Evolutionary conservation across 371 early-diverging fungal species (phyloP), one percentile per base, ranked within the genome.

Genomic region (Dinochytrium kinnereticum): DNA sequence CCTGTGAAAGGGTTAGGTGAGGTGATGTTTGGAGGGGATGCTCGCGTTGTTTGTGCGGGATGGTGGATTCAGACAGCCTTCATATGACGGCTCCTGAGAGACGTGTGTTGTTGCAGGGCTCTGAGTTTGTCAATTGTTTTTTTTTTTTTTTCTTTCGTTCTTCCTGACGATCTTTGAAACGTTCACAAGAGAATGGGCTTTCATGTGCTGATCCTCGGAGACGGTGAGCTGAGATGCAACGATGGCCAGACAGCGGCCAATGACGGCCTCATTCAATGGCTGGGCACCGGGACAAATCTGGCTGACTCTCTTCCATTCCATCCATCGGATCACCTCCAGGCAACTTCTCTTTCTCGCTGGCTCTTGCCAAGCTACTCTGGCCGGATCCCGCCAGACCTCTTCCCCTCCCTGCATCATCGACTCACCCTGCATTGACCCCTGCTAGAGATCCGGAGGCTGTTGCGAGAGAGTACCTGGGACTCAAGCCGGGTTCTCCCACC

Each of bases 331-430:
- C n/a, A n/a, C n/a, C n/a, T n/a, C 34, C 19, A 74, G 81, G 85
- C 39, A 83, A 85, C 80, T 86, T 86, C 71, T 75, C 79, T 59
- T 86, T 86, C 71, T 78, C 84, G n/a, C 75, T 82, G 36, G 86
- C 86, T 1, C 74, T 86, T 19, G 78, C 77, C 49, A 69, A 76
- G n/a, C 64, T 78, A 17, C 71, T 84, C 24, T 81, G 77, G 72
- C 71, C 72, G 33, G 50, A 40, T 34, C 68, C 36, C 26, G 2
- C 39, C 68, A 59, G 3, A 24, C 71, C 13, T 51, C 51, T 15
- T 49, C 64, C 59, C 40, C 5, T 28, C 24, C 53, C 59, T 34
- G n/a, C 39, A 57, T 7, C 59, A 24, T 26, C 70, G n/a, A 55
- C 59, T 7, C 31, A 3, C 53, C 19, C 55, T 1, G n/a, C 36